Evolutionary conservation across 1,139 yeast species (phyloP).

Genomic region (Taiozyma sp.): DNA sequence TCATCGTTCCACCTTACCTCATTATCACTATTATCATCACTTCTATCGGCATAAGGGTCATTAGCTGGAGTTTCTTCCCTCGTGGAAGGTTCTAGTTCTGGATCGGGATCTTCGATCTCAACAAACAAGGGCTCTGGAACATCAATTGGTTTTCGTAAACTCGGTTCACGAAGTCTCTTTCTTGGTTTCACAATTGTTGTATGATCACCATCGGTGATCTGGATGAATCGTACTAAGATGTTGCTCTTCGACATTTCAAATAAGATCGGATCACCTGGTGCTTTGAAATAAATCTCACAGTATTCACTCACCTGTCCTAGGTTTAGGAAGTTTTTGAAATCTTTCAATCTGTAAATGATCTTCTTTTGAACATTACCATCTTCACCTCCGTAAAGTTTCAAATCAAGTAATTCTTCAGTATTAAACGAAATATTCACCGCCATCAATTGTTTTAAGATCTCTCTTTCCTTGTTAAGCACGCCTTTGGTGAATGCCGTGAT

Average conservation of each 20-base stretch:
- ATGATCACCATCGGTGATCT: slow-evolving; percentile 37
- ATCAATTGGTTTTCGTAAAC: not conserved
- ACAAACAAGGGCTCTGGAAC: slow-evolving; percentile 10
- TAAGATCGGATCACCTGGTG: slow-evolving; percentile 51
- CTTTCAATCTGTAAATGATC: slow-evolving; percentile 41
- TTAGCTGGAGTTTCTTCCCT: not conserved
- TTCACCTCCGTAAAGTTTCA: slow-evolving; percentile 20
- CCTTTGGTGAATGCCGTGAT: slow-evolving; percentile 52
- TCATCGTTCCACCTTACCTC: slow-evolving; percentile 2
- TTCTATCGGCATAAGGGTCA: not conserved
- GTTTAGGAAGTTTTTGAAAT: slow-evolving; percentile 47
- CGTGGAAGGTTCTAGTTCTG: not conserved
- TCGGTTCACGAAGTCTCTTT: not conserved
- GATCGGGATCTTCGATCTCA: slow-evolving; percentile 5
- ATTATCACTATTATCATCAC: not conserved
- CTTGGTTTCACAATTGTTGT: slow-evolving; percentile 8
- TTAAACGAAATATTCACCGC: slow-evolving; percentile 47
- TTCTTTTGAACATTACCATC: slow-evolving; percentile 20
- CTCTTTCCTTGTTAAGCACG: slow-evolving; percentile 42
- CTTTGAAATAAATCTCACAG: slow-evolving; percentile 43
- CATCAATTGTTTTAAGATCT: slow-evolving; percentile 54
- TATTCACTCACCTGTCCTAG: slow-evolving; percentile 30
- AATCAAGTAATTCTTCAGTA: slow-evolving; percentile 38
- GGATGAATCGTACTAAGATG: slow-evolving; percentile 37
- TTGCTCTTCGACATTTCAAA: slow-evolving; percentile 36